phyloP scores from a whole-genome alignment of 192 early-diverging fungal genomes.

The Glomus cerebriforme region DNA sequence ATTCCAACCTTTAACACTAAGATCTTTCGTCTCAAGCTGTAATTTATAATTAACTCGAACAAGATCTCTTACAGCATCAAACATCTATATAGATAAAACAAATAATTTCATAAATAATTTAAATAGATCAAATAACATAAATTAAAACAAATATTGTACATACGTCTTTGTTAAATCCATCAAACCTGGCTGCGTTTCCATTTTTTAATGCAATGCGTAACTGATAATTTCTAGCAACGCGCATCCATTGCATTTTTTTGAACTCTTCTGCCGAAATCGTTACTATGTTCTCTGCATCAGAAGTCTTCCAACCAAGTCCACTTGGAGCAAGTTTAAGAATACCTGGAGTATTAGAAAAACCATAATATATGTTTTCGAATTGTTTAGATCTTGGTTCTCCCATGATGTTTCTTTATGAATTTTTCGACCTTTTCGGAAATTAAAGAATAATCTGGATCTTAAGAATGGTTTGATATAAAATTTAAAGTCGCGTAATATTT shows the following conservation, averaged over 20 bases:
- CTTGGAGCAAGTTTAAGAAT: constrained; percentile 52
- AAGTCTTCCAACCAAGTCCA: constrained; percentile 79
- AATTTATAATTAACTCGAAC: constrained; percentile 73
- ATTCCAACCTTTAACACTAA: constrained; percentile 93
- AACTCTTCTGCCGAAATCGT: constrained; percentile 69
- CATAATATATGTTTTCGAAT: constrained; percentile 57
- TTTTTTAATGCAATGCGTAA: constrained; percentile 76
- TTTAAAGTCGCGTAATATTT: neutral
- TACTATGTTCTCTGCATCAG: constrained; percentile 50
- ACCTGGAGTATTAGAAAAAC: constrained; percentile 46
- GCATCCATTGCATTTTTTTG: constrained; percentile 74
- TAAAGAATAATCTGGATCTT: no score
- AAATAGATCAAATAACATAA: neutral
- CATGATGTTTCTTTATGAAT: constrained; percentile 26
- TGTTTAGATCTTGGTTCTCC: constrained; percentile 49
- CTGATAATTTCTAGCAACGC: constrained; percentile 85
- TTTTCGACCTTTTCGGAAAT: no score
- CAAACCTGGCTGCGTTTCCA: constrained; percentile 80
- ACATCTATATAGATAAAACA: constrained; percentile 57
- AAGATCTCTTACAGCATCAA: constrained; percentile 75
- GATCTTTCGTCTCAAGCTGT: constrained; percentile 77
- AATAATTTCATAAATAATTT: neutral
- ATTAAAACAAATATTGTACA: neutral
- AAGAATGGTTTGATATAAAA: neutral
- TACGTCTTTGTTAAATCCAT: constrained; percentile 83